Evolutionary conservation across 2,329 filamentous ascomycete species (phyloP), one percentile per base, ranked within the genome.

Genomic region (Penicillium sp.): DNA sequence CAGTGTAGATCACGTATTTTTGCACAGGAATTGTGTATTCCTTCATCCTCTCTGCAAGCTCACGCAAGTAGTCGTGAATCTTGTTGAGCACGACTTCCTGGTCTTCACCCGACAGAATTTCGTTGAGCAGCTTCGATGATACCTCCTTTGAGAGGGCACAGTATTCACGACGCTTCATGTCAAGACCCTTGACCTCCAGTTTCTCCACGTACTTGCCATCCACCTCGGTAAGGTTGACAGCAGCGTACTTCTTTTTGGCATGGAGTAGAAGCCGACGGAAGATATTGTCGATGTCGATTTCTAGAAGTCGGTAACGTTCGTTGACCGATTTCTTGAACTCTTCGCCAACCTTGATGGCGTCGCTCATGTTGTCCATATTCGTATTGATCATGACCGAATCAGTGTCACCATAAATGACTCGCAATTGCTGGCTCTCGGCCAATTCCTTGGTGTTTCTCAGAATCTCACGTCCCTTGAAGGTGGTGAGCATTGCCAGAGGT

Each of bases 301-400:
- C 96, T 15, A 99, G 83, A 51, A 97, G 83, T 69, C 83, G 89
- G 76, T 99, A 99, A 61, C 89, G 87, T 67, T 96, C 91, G 71
- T 99, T 99, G 77, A 99, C 94, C 25, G 91, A 86, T 68, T 87
- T 89, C 78, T 97, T 97, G 82, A 99, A 97, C 62, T 97, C 91
- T 44, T 91, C 88, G 57, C 94, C 96, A 51, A 99, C 89, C 71
- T 90, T 93, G 67, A 97, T 80, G 1, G 94, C 94, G 68, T 96
- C 92, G 33, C 90, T 86, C 31, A 97, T 89, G 65, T 90, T 96
- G 76, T 97, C 91, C 55, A 94, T 92, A 70, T 97, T 97, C 62
- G 94, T 96, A 71, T 99, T 99, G 81, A 99, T 97, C 94, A 99
- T 99, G 77, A 99, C 94, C 9, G 94, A 99, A 77, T 99, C 94